These are phyloP conservation scores for Aspergillus aculeatinus DNA, from an alignment of 2,329 filamentous ascomycete genomes.

Conservation along the genomic window DNA sequence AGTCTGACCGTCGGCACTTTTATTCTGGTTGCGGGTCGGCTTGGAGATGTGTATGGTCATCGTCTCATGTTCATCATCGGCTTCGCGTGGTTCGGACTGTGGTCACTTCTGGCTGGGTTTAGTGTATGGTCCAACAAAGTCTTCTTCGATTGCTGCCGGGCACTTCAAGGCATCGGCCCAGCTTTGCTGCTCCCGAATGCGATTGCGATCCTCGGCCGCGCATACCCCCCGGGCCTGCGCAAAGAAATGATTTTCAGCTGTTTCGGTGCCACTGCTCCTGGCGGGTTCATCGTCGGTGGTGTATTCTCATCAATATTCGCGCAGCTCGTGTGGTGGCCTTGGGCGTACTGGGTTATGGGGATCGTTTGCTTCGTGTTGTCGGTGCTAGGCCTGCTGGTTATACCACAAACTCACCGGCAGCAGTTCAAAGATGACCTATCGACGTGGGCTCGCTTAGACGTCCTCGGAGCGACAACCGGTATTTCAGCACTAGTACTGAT, in stretches of 20 bases:
- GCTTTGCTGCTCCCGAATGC: conserved; percentile 64
- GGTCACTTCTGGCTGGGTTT: conserved; percentile 40
- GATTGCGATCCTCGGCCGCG: conserved; percentile 60
- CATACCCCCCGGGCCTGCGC: conserved; percentile 56
- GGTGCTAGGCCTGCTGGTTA: conserved; percentile 36
- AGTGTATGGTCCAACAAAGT: conserved; percentile 39
- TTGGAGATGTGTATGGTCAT: conserved; percentile 41
- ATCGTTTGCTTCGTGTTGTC: conserved; percentile 38
- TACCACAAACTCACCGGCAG: conserved; percentile 15
- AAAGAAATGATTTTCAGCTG: conserved; percentile 62
- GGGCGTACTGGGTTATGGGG: conserved; percentile 49
- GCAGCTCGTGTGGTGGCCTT: conserved; percentile 52
- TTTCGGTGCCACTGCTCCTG: conserved; percentile 52
- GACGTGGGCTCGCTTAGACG: conserved; percentile 35
- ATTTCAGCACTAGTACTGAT: conserved; percentile 60
- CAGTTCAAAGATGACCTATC: conserved; percentile 14
- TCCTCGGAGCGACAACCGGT: conserved; percentile 47
- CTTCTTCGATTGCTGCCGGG: conserved; percentile 54
- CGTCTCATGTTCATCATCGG: conserved; percentile 38
- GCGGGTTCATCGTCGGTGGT: conserved; percentile 44
- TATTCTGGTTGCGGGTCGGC: conserved; percentile 36
- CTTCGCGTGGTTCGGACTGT: conserved; percentile 38
- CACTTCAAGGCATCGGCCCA: conserved; percentile 58
- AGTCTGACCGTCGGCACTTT: conserved; percentile 45
- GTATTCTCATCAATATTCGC: conserved; percentile 43